Evolutionary conservation across 306 rosid genomes (phyloP), one percentile per base, ranked within the genome.

Genomic region (Prunus salicina): DNA sequence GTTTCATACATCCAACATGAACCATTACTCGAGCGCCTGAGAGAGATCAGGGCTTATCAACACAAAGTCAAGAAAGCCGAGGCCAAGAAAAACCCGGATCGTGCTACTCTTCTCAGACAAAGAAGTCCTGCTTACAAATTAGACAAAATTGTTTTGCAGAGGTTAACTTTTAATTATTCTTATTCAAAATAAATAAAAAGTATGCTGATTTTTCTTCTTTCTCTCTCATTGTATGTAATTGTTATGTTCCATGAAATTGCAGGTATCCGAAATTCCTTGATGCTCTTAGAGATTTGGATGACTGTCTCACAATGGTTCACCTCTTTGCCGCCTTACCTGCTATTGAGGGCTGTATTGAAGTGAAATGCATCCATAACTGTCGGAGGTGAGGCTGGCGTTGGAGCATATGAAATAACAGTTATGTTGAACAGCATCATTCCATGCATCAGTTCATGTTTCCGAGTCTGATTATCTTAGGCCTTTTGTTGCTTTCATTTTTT

Each of bases 221-320:
- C 45, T 61, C 38, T 34, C 41, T 61, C 38, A 1, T 49, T 67
- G n/a, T 24, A 3, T 22, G 47, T 8, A 38, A 38, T 25, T 71
- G 46, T 38, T 56, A 57, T 34, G 67, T 12, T 28, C 43, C 43
- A 38, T 73, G 82, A 50, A 43, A 69, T 65, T 78, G 22, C 76
- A 94, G 97, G 87, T 95, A 95, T 79, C 97, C 98, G 0, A 95
- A 87, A 46, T 95, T 92, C 73, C 80, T 92, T 15, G 97, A 92
- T 79, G 97, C 97, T 20, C 89, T 95, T 12, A 86, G 99, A 80
- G 99, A 95, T 80, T 79, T 92, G 86, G 99, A 95, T 57, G 98
- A 95, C 74, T 95, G 97, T 79, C 93, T 95, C 72, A 83, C 96
- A 1, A 84, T 91, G 91, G 93, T 90, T 69, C 99, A 95, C 83